These are phyloP conservation scores for Cutaneotrichosporon cavernicola DNA, from an alignment of 1,284 basidiomycete genomes.

Conservation along the genomic window DNA sequence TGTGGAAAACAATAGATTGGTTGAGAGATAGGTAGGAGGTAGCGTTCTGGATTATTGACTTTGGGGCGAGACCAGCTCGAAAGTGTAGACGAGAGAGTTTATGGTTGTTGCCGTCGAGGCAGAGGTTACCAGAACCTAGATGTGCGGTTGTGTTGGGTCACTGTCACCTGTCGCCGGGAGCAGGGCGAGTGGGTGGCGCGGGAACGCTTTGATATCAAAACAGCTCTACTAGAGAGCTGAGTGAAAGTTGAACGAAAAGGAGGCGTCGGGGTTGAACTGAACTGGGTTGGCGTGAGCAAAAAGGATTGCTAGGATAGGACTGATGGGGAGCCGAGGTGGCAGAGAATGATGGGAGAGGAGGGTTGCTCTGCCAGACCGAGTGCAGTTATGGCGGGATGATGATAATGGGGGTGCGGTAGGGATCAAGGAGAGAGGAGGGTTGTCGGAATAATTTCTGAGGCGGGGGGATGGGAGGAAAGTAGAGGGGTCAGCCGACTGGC, in stretches of 20 bases:
- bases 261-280: conserved; percentile 7
- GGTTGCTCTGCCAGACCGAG: neutral
- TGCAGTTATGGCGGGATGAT: neutral
- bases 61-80: conserved; percentile 19
- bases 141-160: conserved; percentile 7
- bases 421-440: neutral
- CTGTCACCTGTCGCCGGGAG: conserved; percentile 15
- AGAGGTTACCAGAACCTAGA: conserved; percentile 25
- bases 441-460: neutral
- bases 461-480: neutral
- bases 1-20: conserved; percentile 1
- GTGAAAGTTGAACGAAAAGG: conserved; percentile 5
- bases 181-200: conserved; percentile 8
- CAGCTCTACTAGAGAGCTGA: conserved; percentile 5
- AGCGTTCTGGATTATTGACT: conserved; percentile 10
- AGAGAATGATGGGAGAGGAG: neutral
- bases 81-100: neutral
- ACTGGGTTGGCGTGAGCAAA: neutral
- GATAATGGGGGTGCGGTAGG: no score
- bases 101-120: conserved; percentile 20
- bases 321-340: neutral
- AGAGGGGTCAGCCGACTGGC: neutral
- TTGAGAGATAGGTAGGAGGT: neutral
- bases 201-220: conserved; percentile 5
- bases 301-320: neutral